Conservation (phyloP, 768 basidiomycete species). For the Terana coerulea region DNA sequence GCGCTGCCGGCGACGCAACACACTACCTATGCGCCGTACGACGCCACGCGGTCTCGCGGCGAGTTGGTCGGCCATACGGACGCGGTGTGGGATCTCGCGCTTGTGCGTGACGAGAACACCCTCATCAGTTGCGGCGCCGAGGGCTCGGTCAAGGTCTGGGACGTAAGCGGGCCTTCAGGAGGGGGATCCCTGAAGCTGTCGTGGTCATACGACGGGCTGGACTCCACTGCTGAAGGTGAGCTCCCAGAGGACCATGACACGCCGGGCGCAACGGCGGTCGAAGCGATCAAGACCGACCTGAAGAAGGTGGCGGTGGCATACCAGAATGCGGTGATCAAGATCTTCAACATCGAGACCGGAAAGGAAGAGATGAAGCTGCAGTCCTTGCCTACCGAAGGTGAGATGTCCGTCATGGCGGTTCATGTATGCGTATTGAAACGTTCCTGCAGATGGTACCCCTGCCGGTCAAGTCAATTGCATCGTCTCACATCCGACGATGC, state of each 20-base stretch:
- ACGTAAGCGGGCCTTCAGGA: constrained; percentile 65
- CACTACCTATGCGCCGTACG: constrained; percentile 90
- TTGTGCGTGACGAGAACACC: constrained; percentile 77
- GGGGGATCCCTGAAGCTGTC: constrained; percentile 66
- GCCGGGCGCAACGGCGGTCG: constrained; percentile 76
- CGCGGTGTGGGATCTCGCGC: constrained; percentile 92
- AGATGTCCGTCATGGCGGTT: too few relatives aligned
- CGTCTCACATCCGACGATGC: constrained; percentile 87
- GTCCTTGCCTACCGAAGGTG: constrained; percentile 58
- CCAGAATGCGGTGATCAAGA: constrained; percentile 82
- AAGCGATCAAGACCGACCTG: constrained; percentile 77
- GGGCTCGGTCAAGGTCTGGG: constrained; percentile 92
- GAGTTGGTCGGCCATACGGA: constrained; percentile 92
- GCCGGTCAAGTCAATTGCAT: constrained; percentile 83
- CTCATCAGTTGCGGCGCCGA: constrained; percentile 91
- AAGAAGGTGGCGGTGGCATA: constrained; percentile 90
- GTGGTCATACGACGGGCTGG: constrained; percentile 78
- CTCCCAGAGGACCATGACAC: constrained; percentile 41
- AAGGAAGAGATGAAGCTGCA: constrained; percentile 64
- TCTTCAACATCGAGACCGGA: constrained; percentile 89
- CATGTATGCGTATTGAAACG: background rate
- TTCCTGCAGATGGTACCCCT: constrained; percentile 54
- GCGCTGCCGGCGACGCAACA: constrained; percentile 69
- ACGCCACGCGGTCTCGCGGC: constrained; percentile 70
- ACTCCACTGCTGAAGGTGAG: constrained; percentile 44